Evolutionary conservation across 1,284 basidiomycete genomes (phyloP).

Genomic region (Boletus sp.): DNA sequence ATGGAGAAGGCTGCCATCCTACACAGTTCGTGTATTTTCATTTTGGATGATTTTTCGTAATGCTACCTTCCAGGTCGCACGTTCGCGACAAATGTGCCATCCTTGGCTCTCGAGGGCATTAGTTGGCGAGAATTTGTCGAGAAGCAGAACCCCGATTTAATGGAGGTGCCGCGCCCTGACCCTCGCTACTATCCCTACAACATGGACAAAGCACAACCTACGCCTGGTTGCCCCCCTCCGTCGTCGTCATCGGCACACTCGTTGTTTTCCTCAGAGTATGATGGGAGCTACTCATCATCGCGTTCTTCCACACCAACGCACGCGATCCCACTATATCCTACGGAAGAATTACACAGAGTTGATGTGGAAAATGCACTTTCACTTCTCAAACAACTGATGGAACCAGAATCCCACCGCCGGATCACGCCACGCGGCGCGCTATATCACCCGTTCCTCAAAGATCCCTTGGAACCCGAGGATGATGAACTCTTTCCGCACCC

Average conservation of each 20-base stretch:
- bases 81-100: constrained; percentile 81
- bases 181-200: constrained; percentile 53
- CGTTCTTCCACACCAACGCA: constrained; percentile 33
- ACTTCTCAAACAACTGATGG: constrained; percentile 67
- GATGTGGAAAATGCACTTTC: constrained; percentile 70
- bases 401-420: constrained; percentile 71
- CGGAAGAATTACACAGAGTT: constrained; percentile 42
- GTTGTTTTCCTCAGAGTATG: constrained; percentile 20
- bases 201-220: constrained; percentile 10
- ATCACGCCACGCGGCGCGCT: constrained; percentile 75
- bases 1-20: constrained; percentile 87
- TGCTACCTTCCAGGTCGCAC: constrained; percentile 61
- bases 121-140: constrained; percentile 72
- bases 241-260: constrained; percentile 34
- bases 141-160: constrained; percentile 72
- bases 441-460: constrained; percentile 70
- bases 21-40: constrained; percentile 66
- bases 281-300: constrained; percentile 19
- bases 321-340: constrained; percentile 26
- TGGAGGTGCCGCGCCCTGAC: constrained; percentile 51
- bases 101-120: constrained; percentile 61
- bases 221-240: constrained; percentile 27
- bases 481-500: constrained; percentile 66
- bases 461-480: constrained; percentile 45
- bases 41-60: constrained; percentile 15